Conservation (phyloP, 495 filamentous ascomycete species). For the Pyrenula massariospora region DNA sequence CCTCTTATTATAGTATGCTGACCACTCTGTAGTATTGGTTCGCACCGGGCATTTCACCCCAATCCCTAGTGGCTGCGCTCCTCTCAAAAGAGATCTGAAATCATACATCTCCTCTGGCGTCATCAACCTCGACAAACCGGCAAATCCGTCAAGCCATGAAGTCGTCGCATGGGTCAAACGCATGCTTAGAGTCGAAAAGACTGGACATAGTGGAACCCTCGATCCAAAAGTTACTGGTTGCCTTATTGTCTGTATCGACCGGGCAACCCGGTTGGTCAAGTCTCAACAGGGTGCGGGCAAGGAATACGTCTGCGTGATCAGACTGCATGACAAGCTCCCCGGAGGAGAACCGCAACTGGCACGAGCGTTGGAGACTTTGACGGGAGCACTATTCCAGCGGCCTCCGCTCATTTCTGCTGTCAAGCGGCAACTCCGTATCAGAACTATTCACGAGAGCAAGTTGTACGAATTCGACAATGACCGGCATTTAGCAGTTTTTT, state of each 20-base stretch:
- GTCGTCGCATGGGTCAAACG: slow-evolving; percentile 98
- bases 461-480: slow-evolving; percentile 96
- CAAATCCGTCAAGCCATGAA: slow-evolving; percentile 95
- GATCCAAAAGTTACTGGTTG: slow-evolving; percentile 93
- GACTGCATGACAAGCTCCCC: slow-evolving; percentile 83
- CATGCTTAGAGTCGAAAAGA: slow-evolving; percentile 87
- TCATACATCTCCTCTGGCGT: slow-evolving; percentile 92
- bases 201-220: slow-evolving; percentile 92
- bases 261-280: slow-evolving; percentile 93
- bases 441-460: slow-evolving; percentile 92
- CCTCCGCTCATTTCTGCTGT: slow-evolving; percentile 95
- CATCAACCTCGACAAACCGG: slow-evolving; percentile 97
- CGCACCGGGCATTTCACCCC: slow-evolving; percentile 89
- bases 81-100: slow-evolving; percentile 84
- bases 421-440: slow-evolving; percentile 93
- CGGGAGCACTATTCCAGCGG: slow-evolving; percentile 92
- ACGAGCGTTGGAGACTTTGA: slow-evolving; percentile 85
- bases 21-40: slow-evolving; percentile 51
- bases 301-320: slow-evolving; percentile 74
- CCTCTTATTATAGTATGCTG: slow-evolving; percentile 12
- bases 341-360: slow-evolving; percentile 84
- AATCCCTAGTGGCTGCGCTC: slow-evolving; percentile 77
- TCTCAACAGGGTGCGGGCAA: slow-evolving; percentile 97
- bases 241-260: slow-evolving; percentile 90
- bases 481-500: slow-evolving; percentile 94